Evolutionary conservation across 345 rosid genomes (phyloP), one percentile per base, ranked within the genome.

Genomic region (Dipteronia sinensis): DNA sequence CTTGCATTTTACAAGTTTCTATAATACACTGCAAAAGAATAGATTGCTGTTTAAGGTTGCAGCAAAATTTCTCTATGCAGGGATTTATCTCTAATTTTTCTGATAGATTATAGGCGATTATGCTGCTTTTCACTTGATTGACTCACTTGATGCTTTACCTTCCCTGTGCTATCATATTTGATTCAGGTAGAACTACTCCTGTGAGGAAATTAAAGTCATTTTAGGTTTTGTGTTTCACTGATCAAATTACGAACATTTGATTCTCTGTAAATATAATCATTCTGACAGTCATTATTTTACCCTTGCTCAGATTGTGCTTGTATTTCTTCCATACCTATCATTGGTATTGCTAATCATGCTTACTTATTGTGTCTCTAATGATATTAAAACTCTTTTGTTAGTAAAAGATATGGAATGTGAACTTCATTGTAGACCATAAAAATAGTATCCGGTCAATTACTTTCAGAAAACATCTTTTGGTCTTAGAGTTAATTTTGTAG

Each of bases 1-100:
- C 27, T 19, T 10, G 59, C n/a, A 1, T 58, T 42, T 42, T 1
- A 11, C 47, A 46, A 51, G 20, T 49, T 59, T 68, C 74, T 59
- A 46, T 11, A 10, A 29, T 58, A 67, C 61, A 6, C 13, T 42
- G 9, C 13, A 46, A 22, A 68, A 1, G 17, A n/a, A 25, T 13
- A n/a, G n/a, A 0, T 1, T 77, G 47, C 16, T 59, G 79, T 61
- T 59, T 69, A 27, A 76, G 31, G 25, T 62, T 56, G 27, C 40
- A 17, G 62, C 62, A 29, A 20, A 40, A 29, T 22, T 25, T 7
- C 9, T 53, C 8, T 29, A 6, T 16, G 17, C 46, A n/a, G 63
- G 17, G 23, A 2, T 13, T 13, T 69, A 12, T 38, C 29, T n/a
- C n/a, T 23, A 46, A 2, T 12, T 44, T 53, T 34, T n/a, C 51